Base-by-base conservation (phyloP, 192 early-diverging fungal species). In the Backusella luteola region DNA sequence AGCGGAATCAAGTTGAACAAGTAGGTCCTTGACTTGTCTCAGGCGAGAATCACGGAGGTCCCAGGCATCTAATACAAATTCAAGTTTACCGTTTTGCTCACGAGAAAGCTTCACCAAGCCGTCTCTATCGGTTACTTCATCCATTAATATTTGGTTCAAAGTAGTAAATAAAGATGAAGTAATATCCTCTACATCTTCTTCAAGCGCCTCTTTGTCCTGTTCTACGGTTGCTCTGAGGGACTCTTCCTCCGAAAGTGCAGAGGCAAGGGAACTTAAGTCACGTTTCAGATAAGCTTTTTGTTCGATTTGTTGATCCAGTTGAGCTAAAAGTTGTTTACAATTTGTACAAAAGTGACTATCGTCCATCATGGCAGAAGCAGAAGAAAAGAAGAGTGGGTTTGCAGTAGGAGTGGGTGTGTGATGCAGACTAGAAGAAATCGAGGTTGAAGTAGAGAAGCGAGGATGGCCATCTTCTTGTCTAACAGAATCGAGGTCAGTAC, bases 231-330 rank as follows among this genome's bases (percentile, higher is more conserved):
- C 66, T 21, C 83, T 76, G 29, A 82, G 34, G 34, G 73, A 53
- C 69, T 86, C 83, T 71, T 86, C 83, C 34, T 84, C 80, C 0
- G 83, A 52, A 3, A 86, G 73, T 35, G 77, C 76, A 36, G 82
- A 73, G 23, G 85, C 85, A 21, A 86, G 66, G 0, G 81, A 73
- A 36, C 75, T 73, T 23, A 86, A 42, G 59, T 86, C 85, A 36
- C 85, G 78, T 69, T 86, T 86, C 42, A 86, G 68, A 34, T 84
- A 86, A 14, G 85, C 83, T 32, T 81, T 79, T 69, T 86, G 80
- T 72, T 86, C 85, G 36, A 86, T 80, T 69, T 86, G 85, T 49
- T 86, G 85, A 73, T 86, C 85, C 9, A 84, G 77, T 71, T 86
- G 85, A 26, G 78, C 56, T 26, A 86, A 73, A 42, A 86, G 72